Evolutionary conservation across 768 basidiomycete species (phyloP).

Genomic region (Lactarius akahatsu): DNA sequence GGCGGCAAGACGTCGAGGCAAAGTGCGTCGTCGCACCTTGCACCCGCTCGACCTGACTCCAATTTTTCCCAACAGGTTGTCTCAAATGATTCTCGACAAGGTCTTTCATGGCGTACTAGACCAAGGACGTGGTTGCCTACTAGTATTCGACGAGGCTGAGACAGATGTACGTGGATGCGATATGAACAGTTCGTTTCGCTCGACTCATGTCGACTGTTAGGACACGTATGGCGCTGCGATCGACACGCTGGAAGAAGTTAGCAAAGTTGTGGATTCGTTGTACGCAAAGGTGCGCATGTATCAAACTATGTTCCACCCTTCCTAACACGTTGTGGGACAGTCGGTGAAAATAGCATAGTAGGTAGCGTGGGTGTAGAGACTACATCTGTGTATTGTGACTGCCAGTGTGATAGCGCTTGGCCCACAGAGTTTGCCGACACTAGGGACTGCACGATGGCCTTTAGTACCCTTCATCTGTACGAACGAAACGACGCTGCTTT

Average conservation of each 20-base stretch:
- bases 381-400: neutral
- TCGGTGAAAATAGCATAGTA: constrained; percentile 31
- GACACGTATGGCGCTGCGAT: constrained; percentile 87
- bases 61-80: constrained; percentile 54
- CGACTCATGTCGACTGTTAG: constrained; percentile 41
- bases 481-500: neutral
- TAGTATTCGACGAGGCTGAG: constrained; percentile 87
- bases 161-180: constrained; percentile 64
- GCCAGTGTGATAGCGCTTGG: neutral
- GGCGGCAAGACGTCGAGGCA: constrained; percentile 82
- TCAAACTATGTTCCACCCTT: constrained; percentile 28
- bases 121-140: constrained; percentile 86
- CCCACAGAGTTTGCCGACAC: neutral
- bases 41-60: neutral
- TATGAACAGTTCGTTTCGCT: constrained; percentile 6
- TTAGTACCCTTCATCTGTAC: neutral
- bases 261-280: constrained; percentile 90
- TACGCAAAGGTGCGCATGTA: constrained; percentile 69
- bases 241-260: constrained; percentile 84
- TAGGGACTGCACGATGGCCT: neutral
- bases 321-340: constrained; percentile 12
- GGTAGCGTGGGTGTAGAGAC: too few species aligned
- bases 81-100: constrained; percentile 98
- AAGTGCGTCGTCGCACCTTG: constrained; percentile 58
- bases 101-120: constrained; percentile 94